Evolutionary conservation across 345 rosid species (phyloP).

Genomic region (Combretum micranthum): DNA sequence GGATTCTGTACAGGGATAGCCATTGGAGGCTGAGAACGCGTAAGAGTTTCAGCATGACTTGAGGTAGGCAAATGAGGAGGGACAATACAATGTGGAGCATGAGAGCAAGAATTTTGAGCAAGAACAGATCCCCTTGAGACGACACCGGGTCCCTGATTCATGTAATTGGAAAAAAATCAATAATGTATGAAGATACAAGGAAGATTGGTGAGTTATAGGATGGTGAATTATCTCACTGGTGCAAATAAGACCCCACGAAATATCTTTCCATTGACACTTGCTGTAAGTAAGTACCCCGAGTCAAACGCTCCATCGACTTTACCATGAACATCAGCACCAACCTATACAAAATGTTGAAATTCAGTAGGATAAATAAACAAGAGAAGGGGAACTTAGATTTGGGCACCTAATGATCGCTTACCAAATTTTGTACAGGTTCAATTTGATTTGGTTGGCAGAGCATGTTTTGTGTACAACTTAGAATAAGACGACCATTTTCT

Average conservation of each 20-base stretch:
- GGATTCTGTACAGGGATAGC: conserved; percentile 8
- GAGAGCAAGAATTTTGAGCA: conserved; percentile 20
- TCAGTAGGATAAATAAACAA: neutral
- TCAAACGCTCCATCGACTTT: conserved; percentile 71
- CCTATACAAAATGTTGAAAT: conserved; percentile 16
- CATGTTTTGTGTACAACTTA: conserved; percentile 19
- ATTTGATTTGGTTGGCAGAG: conserved; percentile 19
- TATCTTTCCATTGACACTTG: conserved; percentile 52
- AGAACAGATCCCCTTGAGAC: conserved; percentile 17
- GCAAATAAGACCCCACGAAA: conserved; percentile 67
- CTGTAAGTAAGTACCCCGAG: conserved; percentile 61
- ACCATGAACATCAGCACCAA: conserved; percentile 62
- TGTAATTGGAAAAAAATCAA: no score
- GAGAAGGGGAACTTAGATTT: neutral
- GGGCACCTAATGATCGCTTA: conserved; percentile 6
- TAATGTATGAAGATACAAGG: neutral
- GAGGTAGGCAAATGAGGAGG: conserved; percentile 18
- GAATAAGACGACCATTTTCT: conserved; percentile 16
- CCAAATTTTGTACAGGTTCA: conserved; percentile 33
- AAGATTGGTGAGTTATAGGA: neutral
- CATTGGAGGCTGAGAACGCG: conserved; percentile 16
- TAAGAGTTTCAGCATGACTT: conserved; percentile 11
- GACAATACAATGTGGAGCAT: conserved; percentile 15
- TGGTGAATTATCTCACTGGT: conserved; percentile 33
- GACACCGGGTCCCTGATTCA: conserved; percentile 26